Evolutionary conservation across 768 basidiomycete genomes (phyloP), one percentile per base, ranked within the genome.

Genomic region (Udeniomyces megalosporus): DNA sequence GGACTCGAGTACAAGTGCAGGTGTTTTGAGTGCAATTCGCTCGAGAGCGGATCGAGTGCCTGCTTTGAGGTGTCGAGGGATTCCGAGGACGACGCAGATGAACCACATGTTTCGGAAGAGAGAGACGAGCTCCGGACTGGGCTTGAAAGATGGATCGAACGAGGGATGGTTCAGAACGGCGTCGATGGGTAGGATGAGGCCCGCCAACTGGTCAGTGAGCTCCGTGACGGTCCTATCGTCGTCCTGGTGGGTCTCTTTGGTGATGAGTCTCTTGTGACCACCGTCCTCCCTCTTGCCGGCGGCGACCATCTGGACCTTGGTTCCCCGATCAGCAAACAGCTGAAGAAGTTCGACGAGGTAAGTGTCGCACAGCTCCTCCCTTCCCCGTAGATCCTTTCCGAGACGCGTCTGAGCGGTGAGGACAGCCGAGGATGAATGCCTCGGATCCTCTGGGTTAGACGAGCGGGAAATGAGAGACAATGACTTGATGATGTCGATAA

Each of bases 61-160:
- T 88, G 48, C 83, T 81, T 11, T 65, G 60, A 44, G 68, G 28
- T 58, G 85, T 84, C 84, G 83, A 26, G 78, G 62, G 67, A 96
- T 86, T 24, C 84, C 80, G 68, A 93, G 90, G 17, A 93, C 79
- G 28, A 86, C 80, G 70, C 88, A 90, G 22, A 96, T 74, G 74
- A 92, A 90, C 93, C 93, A 99, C 74, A 91, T 78, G 69, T 88
- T 90, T 48, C 91, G 81, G 79, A 95, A 97, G 24, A 89, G 76
- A 4, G 82, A 76, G 12, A 85, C 82, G 14, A 88, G 71, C 7
- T 65, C 55, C 4, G 81, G 70, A 0, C 82, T 77, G 22, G 82
- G 74, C 29, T 78, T 73, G 20, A 77, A 57, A 35, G 82, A 79
- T 1, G 85, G 81, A 49, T 79, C 77, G 72, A 85, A 86, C 63